These are phyloP conservation scores for Phytophthora citricola DNA, from an alignment of 352 stramenopile genomes.

Conservation along the genomic window DNA sequence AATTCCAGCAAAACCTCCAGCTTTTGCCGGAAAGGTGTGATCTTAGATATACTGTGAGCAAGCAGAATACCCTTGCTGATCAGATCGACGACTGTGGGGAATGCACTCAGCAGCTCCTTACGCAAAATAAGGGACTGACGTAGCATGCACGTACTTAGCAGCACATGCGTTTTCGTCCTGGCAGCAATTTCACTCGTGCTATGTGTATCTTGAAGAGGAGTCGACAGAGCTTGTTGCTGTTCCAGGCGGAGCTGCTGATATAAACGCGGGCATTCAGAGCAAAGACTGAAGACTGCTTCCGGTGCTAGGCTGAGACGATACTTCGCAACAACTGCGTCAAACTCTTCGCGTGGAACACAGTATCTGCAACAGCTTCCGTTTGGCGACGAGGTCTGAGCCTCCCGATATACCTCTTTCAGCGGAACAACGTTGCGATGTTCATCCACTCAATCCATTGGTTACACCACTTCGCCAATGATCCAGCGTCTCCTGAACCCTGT, in stretches of 20 bases:
- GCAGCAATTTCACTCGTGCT: constrained; percentile 5
- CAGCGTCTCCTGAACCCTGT: neutral
- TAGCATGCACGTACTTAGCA: constrained; percentile 40
- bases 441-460: constrained; percentile 33
- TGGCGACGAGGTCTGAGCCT: neutral
- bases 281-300: constrained; percentile 24
- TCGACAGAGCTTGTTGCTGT: constrained; percentile 10
- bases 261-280: constrained; percentile 21
- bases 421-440: constrained; percentile 29
- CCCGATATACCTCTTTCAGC: constrained; percentile 22
- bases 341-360: constrained; percentile 16
- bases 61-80: constrained; percentile 26
- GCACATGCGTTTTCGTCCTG: constrained; percentile 6
- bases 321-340: constrained; percentile 9
- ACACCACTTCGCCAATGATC: constrained; percentile 1
- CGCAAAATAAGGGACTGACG: constrained; percentile 38
- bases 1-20: constrained; percentile 15
- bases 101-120: constrained; percentile 31
- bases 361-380: constrained; percentile 11
- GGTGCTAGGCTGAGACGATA: constrained; percentile 7
- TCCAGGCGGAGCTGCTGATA: constrained; percentile 22
- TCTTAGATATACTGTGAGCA: constrained; percentile 30
- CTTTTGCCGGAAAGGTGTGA: constrained; percentile 8
- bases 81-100: constrained; percentile 19
- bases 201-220: constrained; percentile 8